A percentile compares a stretch with the other conserved stretches of the same genome.
phyloP scores from a whole-genome alignment of 2,329 filamentous ascomycete genomes.

The Hypoxylon sp. region DNA sequence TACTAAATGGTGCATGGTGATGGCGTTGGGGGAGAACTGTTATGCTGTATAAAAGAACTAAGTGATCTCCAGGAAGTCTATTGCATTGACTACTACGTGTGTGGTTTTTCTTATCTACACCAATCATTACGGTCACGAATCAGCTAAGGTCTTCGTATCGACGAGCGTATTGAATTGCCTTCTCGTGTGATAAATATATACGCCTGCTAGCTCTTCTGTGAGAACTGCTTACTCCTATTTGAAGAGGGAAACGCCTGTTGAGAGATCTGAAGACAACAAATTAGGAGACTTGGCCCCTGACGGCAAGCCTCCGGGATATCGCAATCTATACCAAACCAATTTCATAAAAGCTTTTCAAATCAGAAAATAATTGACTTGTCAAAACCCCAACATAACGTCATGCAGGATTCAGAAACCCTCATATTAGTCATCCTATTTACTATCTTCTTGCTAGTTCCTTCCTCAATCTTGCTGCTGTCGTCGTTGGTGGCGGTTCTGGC shows the following conservation, averaged over 20 bases:
- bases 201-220: too few relatives aligned
- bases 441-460: conserved; percentile 71
- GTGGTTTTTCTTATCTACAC: too few relatives aligned
- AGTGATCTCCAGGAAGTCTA: background rate
- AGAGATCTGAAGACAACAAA: too few relatives aligned
- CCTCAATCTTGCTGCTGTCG: conserved; percentile 73
- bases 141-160: too few relatives aligned
- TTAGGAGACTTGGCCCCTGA: background rate
- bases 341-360: background rate
- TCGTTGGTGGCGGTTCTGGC: conserved; percentile 78
- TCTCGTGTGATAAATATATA: too few relatives aligned
- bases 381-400: background rate
- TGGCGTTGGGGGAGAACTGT: conserved; percentile 13
- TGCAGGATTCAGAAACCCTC: background rate
- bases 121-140: too few relatives aligned
- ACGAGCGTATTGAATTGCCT: too few relatives aligned
- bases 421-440: conserved; percentile 22
- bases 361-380: background rate
- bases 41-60: conserved; percentile 4
- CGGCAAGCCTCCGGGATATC: background rate
- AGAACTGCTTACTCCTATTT: too few relatives aligned
- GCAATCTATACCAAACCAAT: background rate
- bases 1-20: conserved; percentile 13
- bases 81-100: background rate
- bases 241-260: too few relatives aligned